Base-by-base conservation (phyloP, 805 yeast genomes). In the Metschnikowia sp. region DNA sequence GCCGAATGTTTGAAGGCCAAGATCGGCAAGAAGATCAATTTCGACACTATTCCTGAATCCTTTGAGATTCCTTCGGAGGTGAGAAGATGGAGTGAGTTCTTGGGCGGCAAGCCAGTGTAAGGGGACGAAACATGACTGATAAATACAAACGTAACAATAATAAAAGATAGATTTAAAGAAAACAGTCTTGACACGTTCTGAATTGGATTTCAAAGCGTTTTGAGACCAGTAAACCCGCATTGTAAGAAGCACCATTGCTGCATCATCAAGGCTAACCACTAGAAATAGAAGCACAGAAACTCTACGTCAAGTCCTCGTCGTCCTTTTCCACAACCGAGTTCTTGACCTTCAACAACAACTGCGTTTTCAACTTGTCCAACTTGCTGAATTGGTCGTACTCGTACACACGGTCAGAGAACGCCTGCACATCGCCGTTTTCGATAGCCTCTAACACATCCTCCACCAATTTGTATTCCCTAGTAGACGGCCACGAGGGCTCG, bases 11-110 rank as follows among this genome's bases (percentile, higher is more conserved):
- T 94, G 72, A 81, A 81, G 56, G 81, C 71, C 46, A 89, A 90
- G 62, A 76, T 87, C 56, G 75, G 75, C 32, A 70, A 74, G 56
- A 77, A 78, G 60, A 69, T 82, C 44, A 68, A 72, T n/a, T 79
- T 81, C 44, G 76, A 74, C 48, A 51, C 44, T 8, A 45, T 55
- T 30, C 65, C 66, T 0, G 70, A 70, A 32, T 67, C 68, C 45
- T 81, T 83, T 47, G 70, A 66, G 29, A 79, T 92, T 56, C 98
- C 99, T 47, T 61, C 70, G 18, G 98, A 94, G 73, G 98, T 90
- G 44, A 78, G 76, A 63, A 82, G 97, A 70, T 94, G 99, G 99
- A 88, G 96, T 72, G 97, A 92, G 67, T 94, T 86, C 63, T 81
- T 94, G 62, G 96, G 96, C 49, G 96, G 96, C 44, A 91, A 88